Evolutionary conservation across 129 eudicot genomes (phyloP).

Genomic region (Pseudognaphalium luteoalbum): DNA sequence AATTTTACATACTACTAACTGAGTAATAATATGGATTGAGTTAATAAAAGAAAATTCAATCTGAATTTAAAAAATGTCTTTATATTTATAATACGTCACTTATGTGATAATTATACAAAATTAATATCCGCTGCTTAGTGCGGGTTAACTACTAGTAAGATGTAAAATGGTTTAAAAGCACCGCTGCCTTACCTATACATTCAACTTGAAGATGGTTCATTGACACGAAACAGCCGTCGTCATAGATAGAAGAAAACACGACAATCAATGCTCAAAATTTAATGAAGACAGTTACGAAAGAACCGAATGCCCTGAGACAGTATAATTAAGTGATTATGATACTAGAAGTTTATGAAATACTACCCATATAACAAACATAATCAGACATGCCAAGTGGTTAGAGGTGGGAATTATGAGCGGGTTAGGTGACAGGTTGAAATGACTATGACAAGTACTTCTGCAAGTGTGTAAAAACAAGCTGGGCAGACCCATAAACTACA

Average conservation of each 20-base stretch:
- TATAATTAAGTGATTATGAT: conserved; percentile 1
- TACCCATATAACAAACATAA: neutral
- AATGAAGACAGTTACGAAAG: conserved; percentile 69
- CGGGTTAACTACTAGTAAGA: neutral
- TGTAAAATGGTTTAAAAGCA: neutral
- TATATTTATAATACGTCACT: too few relatives aligned
- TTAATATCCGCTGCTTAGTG: too few relatives aligned
- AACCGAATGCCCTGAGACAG: conserved; percentile 69
- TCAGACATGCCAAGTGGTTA: neutral
- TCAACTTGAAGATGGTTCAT: conserved; percentile 2
- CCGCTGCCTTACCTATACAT: conserved; percentile 29
- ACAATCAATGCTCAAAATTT: neutral
- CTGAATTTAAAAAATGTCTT: too few relatives aligned
- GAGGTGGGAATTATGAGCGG: neutral
- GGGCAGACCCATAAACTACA: too few relatives aligned
- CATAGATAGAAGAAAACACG: neutral
- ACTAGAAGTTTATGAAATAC: neutral
- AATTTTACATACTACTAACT: too few relatives aligned
- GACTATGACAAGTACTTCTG: too few relatives aligned
- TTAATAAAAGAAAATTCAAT: too few relatives aligned
- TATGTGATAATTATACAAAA: too few relatives aligned
- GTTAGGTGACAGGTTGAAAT: neutral
- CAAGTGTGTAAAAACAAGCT: too few relatives aligned
- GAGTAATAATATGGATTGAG: too few relatives aligned
- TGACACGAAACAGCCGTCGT: neutral